Evolutionary conservation across 306 rosid genomes (phyloP), one percentile per base, ranked within the genome.

Genomic region (Begonia loranthoides): DNA sequence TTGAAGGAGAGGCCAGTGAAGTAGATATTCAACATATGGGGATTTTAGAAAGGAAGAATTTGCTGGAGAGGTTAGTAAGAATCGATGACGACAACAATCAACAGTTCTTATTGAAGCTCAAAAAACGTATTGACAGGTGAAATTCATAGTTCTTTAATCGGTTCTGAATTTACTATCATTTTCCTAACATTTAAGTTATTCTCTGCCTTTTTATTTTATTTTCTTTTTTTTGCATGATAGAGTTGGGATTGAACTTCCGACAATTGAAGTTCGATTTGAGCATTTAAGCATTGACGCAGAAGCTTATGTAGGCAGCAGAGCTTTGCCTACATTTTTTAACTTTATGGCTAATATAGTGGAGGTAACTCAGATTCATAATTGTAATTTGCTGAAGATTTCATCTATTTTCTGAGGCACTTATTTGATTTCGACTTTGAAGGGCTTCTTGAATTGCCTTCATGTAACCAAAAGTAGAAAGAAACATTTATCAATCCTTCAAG

Each of bases 261-360:
- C 67, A 0, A 78, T 78, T 28, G 84, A 78, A 60, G 77, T 64
- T 24, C 61, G 84, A 11, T 78, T 60, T 62, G 84, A 73, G 73
- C 67, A 70, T 41, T 57, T 78, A 33, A 70, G 55, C 45, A 47
- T 73, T 15, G 81, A 76, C 50, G 75, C 77, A 46, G 73, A 79
- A 43, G 87, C 64, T 60, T 34, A 65, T 58, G 71, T 70, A 7
- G 79, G 82, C 48, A 54, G 70, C 66, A 75, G 78, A 76, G 51
- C 73, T 36, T 16, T 50, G 44, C 45, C 60, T 19, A 56, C 71
- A 4, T 15, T 63, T 49, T 19, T 58, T 3, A 67, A 69, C 60
- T 63, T 63, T 43, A 63, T 17, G 17, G 50, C 56, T 2, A 41
- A 59, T 41, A 44, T 62, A n/a, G 11, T 57, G 1, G 49, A 56